These are phyloP conservation scores for Fusarium luffae DNA, from an alignment of 2,329 filamentous ascomycete genomes.

Conservation along the genomic window DNA sequence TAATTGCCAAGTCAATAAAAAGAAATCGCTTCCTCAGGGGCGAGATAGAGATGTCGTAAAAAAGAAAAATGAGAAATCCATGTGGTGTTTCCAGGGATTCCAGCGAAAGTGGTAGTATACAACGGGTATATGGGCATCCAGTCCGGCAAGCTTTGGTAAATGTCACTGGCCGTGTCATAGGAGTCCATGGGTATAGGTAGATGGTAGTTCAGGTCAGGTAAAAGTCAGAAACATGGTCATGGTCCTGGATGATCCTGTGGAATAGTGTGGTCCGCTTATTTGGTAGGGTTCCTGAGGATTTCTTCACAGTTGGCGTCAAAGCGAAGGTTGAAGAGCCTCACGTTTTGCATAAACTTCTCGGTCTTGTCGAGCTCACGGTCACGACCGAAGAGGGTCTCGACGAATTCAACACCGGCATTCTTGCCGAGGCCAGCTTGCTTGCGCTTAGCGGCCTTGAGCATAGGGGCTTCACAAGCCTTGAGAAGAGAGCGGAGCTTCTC, in stretches of 20 bases:
- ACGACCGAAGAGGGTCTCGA: slow-evolving; percentile 92
- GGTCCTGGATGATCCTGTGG: slow-evolving; percentile 42
- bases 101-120: slow-evolving; percentile 47
- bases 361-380: slow-evolving; percentile 91
- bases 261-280: slow-evolving; percentile 53
- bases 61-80: slow-evolving; percentile 40
- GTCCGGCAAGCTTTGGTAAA: slow-evolving; percentile 36
- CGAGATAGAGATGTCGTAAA: slow-evolving; percentile 41
- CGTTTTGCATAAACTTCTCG: slow-evolving; percentile 90
- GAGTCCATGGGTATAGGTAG: slow-evolving; percentile 39
- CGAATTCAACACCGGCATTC: slow-evolving; percentile 93
- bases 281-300: slow-evolving; percentile 74
- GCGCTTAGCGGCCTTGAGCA: slow-evolving; percentile 90
- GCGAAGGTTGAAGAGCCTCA: slow-evolving; percentile 89
- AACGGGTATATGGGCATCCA: slow-evolving; percentile 42
- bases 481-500: slow-evolving; percentile 86
- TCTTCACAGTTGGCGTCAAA: slow-evolving; percentile 97
- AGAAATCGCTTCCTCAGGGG: slow-evolving; percentile 41
- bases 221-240: slow-evolving; percentile 40
- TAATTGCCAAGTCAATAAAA: slow-evolving; percentile 42
- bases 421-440: slow-evolving; percentile 78
- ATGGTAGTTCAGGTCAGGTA: slow-evolving; percentile 32
- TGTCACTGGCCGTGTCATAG: slow-evolving; percentile 39
- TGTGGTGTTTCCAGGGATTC: slow-evolving; percentile 41
- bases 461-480: slow-evolving; percentile 91